phyloP scores from a whole-genome alignment of 1,284 basidiomycete genomes.

The Vanrija sp. region DNA sequence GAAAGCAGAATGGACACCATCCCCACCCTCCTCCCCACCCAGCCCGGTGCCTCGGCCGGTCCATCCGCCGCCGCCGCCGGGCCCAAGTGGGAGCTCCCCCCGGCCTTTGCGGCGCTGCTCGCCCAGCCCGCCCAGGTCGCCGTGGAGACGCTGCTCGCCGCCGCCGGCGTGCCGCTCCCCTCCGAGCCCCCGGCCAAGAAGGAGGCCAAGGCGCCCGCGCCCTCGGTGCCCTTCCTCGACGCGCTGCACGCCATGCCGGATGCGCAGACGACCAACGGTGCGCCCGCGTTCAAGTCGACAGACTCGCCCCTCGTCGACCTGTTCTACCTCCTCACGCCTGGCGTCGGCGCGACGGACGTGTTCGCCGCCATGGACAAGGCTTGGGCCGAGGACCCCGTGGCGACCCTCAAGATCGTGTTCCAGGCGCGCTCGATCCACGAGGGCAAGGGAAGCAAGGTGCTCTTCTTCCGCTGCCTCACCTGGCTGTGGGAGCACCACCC shows the following conservation, averaged over 20 bases:
- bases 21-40: no score
- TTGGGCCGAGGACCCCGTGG: conserved; percentile 20
- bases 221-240: conserved; percentile 17
- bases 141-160: conserved; percentile 4
- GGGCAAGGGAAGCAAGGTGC: conserved; percentile 32
- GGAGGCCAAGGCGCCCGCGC: neutral
- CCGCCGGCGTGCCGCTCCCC: neutral
- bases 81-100: conserved; percentile 4
- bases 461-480: conserved; percentile 18
- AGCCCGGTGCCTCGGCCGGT: no score
- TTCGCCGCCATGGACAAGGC: conserved; percentile 19
- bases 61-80: no score
- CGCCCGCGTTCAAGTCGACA: conserved; percentile 14
- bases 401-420: conserved; percentile 31
- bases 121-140: neutral
- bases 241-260: conserved; percentile 16
- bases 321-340: conserved; percentile 23
- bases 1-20: no score
- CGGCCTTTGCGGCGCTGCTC: conserved; percentile 11
- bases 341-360: conserved; percentile 7
- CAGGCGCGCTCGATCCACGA: conserved; percentile 36
- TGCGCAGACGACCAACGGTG: conserved; percentile 23
- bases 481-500: conserved; percentile 36
- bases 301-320: conserved; percentile 24
- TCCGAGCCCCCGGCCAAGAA: no score